Base-by-base conservation (phyloP, 1,139 yeast species). In the Suhomyces ambrosiae region DNA sequence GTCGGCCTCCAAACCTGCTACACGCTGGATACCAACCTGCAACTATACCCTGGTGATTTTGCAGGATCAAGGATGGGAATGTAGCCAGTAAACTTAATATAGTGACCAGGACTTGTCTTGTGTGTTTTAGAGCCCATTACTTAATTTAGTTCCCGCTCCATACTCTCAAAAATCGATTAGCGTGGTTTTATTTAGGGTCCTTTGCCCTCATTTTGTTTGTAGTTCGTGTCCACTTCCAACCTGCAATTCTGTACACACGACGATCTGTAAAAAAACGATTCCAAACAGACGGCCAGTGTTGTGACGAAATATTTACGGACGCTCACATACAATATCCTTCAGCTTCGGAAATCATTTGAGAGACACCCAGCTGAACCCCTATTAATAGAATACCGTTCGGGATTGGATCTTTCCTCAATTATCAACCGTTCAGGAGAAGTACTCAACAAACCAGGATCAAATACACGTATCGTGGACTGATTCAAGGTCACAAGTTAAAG, bases 221-320 rank as follows among this genome's bases (percentile, higher is more conserved):
- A 35, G 22, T 29, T 26, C 34, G 38, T 35, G 38, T 30, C 38
- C 34, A 30, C 28, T 26, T 35, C 33, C 27, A 38, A 38, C 41
- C 41, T 38, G 41, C 30, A 38, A 38, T 17, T 24, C 41, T 19
- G 41, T 38, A 30, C 38, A 34, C 33, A 38, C 38, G 41, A 38
- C 41, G 41, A 38, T 38, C 41, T 38, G 37, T 37, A 38, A 38
- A 38, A 35, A 38, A 38, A 14, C 37, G 35, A 38, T 33, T 30
- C 41, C 41, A 38, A 30, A 33, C 41, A 34, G 23, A 19, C 32
- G 33, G 30, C 31, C 38, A 38, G 35, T 30, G 33, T 23, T 32
- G 40, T 32, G 36, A 37, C 36, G 35, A 34, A 31, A 26, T 30
- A 27, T 23, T 35, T 30, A 22, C 33, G 32, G 35, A 30, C 38